Conservation (phyloP, 257 asterid genomes). For the Solanum virginianum region DNA sequence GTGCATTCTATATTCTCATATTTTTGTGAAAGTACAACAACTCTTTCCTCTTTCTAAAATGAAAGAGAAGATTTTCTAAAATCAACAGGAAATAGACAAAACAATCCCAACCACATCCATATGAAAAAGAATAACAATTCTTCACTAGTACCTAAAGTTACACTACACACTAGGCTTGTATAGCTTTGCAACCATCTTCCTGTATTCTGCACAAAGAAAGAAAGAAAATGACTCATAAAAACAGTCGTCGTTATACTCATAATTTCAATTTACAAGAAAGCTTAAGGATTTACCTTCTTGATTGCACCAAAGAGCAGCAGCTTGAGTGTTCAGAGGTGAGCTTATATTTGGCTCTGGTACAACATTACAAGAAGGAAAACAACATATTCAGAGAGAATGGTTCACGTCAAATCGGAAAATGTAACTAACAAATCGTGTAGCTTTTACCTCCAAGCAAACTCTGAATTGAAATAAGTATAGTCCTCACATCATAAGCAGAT, state of each 20-base stretch:
- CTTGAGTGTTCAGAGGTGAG: conserved; percentile 85
- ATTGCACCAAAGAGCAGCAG: conserved; percentile 81
- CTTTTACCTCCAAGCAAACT: conserved; percentile 86
- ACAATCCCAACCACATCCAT: neutral
- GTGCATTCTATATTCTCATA: neutral
- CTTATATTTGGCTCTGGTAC: conserved; percentile 69
- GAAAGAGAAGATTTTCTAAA: neutral
- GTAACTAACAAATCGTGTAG: neutral
- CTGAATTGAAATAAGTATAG: conserved; percentile 79
- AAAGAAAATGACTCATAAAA: neutral
- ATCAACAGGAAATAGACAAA: neutral
- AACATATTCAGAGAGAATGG: neutral
- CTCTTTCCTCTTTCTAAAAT: neutral
- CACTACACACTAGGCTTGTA: conserved; percentile 21
- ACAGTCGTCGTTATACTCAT: neutral
- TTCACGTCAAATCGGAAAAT: neutral
- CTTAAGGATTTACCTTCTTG: conserved; percentile 50
- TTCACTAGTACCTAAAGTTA: neutral
- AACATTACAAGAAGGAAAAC: neutral
- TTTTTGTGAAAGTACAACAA: neutral
- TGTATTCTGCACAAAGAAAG: conserved; percentile 16
- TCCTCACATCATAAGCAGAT: conserved; percentile 93
- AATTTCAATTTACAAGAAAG: neutral
- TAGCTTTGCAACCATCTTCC: conserved; percentile 32
- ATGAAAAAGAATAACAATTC: neutral